Evolutionary conservation across 179 eudicot species (phyloP).

Genomic region (Sideroxylon spinosum): DNA sequence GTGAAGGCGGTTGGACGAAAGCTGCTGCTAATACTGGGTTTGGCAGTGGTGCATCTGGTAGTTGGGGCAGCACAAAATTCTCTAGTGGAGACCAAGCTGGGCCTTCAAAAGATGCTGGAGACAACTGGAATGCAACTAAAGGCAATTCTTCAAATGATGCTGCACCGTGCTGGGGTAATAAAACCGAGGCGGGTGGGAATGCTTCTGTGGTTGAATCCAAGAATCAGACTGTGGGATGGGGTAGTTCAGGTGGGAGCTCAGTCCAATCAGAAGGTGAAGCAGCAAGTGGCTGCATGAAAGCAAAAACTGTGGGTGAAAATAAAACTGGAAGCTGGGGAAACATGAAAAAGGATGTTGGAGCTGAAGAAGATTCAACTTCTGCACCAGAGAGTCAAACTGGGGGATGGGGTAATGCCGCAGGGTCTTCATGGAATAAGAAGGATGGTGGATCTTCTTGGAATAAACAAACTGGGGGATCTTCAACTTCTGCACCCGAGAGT

Average conservation of each 20-base stretch:
- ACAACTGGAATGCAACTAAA: not conserved
- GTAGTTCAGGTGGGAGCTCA: slow-evolving; percentile 21
- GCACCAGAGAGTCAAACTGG: slow-evolving; percentile 30
- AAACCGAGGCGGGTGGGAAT: slow-evolving; percentile 28
- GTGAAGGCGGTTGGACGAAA: too few relatives aligned
- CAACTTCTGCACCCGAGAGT: too few relatives aligned
- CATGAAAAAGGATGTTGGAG: slow-evolving; percentile 11
- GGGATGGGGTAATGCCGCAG: slow-evolving; percentile 25
- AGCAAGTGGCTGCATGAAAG: slow-evolving; percentile 15
- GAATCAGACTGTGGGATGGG: slow-evolving; percentile 26
- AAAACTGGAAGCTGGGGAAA: slow-evolving; percentile 40
- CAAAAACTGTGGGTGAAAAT: not conserved
- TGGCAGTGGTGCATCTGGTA: too few relatives aligned
- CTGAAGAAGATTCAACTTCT: slow-evolving; percentile 33
- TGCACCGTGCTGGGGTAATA: slow-evolving; percentile 13
- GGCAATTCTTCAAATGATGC: slow-evolving; percentile 17
- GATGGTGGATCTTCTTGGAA: slow-evolving; percentile 20
- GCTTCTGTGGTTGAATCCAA: slow-evolving; percentile 19
- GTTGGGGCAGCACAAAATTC: too few relatives aligned
- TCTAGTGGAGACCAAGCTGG: slow-evolving; percentile 15
- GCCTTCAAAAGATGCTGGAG: not conserved
- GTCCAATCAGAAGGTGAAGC: slow-evolving; percentile 9
- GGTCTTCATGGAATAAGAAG: slow-evolving; percentile 22
- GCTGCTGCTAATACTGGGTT: too few relatives aligned
- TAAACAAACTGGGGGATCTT: not conserved